Percentiles rank a stretch among this genome's conserved stretches.
Evolutionary conservation across 2,329 filamentous ascomycete genomes (phyloP).

Genomic region (Cladophialophora bantiana): DNA sequence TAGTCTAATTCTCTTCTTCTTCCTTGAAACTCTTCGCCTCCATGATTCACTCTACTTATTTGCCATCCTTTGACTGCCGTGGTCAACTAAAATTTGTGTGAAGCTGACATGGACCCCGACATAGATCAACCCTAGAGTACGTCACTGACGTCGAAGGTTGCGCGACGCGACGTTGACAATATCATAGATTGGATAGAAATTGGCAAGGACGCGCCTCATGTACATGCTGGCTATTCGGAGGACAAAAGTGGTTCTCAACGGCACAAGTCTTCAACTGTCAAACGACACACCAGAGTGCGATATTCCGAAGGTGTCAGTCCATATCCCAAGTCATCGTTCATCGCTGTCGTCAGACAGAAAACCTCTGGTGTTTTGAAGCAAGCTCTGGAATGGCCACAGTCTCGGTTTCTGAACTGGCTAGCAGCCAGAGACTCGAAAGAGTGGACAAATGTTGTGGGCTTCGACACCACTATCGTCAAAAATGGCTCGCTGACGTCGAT

Average conservation of each 20-base stretch:
- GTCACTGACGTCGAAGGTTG: neutral
- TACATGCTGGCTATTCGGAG: neutral
- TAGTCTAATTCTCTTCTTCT: neutral
- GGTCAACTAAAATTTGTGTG: neutral
- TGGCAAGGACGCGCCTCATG: neutral
- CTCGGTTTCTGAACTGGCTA: neutral
- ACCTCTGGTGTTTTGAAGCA: constrained; percentile 13
- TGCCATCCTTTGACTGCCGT: too few relatives aligned
- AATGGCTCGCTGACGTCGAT: neutral
- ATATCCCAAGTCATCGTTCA: constrained; percentile 14
- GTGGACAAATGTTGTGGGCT: neutral
- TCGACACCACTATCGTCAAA: neutral
- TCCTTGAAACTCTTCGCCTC: neutral
- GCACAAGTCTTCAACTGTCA: neutral
- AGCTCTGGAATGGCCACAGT: constrained; percentile 14
- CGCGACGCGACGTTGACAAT: neutral
- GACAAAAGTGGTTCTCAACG: neutral
- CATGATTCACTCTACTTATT: neutral
- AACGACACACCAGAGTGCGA: neutral
- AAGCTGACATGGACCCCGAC: neutral
- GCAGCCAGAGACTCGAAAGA: neutral
- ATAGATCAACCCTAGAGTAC: neutral
- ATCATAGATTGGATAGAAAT: constrained; percentile 8
- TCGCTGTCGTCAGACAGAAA: constrained; percentile 18
- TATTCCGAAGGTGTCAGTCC: constrained; percentile 6